These are phyloP conservation scores for Exserohilum turcica DNA, from an alignment of 2,329 filamentous ascomycete species.

Conservation along the genomic window DNA sequence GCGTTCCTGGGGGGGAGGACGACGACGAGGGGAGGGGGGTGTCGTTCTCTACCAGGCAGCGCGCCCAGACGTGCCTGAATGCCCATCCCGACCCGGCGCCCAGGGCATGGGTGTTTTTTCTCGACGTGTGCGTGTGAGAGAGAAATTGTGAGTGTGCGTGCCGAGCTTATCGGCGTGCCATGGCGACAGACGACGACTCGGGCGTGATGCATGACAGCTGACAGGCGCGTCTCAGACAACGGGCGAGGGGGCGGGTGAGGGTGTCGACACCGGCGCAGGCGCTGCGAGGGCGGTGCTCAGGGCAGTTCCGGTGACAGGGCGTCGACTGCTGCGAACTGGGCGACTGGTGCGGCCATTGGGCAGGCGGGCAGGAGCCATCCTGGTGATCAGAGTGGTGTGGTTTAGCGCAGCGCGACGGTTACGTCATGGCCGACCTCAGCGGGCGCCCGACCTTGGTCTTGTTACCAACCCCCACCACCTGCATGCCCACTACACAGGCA, in stretches of 20 bases:
- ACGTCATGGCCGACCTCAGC: slow-evolving; percentile 23
- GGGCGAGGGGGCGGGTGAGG: background rate
- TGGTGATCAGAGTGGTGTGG: slow-evolving; percentile 16
- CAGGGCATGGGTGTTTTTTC: background rate
- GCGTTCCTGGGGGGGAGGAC: slow-evolving; percentile 14
- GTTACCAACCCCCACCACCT: slow-evolving; percentile 25
- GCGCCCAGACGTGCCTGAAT: slow-evolving; percentile 12
- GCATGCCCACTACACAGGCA: slow-evolving; percentile 13
- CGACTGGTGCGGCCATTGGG: slow-evolving; percentile 19
- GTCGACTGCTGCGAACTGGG: slow-evolving; percentile 15
- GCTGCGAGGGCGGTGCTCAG: background rate
- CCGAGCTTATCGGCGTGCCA: background rate
- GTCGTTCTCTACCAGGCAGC: slow-evolving; percentile 19
- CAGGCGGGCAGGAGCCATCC: slow-evolving; percentile 9
- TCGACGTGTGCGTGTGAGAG: no score
- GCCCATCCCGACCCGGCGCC: background rate
- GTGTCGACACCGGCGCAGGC: no score
- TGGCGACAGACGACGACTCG: no score
- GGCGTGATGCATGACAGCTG: slow-evolving; percentile 14
- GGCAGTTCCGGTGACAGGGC: no score
- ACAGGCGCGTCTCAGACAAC: slow-evolving; percentile 1
- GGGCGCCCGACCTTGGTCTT: slow-evolving; percentile 20
- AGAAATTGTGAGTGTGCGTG: no score
- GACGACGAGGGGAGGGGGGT: no score
- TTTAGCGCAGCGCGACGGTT: slow-evolving; percentile 13